phyloP scores from a whole-genome alignment of 129 eudicot genomes.

The Glebionis coronaria region DNA sequence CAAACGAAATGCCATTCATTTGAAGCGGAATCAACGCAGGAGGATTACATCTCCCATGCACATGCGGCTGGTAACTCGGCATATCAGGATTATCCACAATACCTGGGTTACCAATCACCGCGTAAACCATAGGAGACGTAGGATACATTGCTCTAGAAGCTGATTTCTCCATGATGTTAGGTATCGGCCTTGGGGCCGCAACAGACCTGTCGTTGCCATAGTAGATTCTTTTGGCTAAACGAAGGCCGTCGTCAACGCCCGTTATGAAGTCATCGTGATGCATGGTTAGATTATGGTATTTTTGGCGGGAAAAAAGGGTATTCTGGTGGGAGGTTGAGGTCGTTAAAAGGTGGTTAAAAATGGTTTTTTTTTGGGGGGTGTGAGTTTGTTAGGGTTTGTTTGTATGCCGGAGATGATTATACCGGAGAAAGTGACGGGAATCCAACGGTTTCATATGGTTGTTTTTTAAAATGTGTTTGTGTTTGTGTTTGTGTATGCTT shows the following conservation, averaged over 20 bases:
- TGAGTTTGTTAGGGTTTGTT: background rate
- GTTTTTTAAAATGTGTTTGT: conserved; percentile 6
- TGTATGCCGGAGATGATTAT: conserved; percentile 14
- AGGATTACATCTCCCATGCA: conserved; percentile 78
- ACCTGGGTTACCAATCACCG: conserved; percentile 61
- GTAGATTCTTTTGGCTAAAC: conserved; percentile 73
- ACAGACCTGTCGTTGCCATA: conserved; percentile 80
- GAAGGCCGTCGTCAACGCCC: conserved; percentile 78
- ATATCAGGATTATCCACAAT: conserved; percentile 87
- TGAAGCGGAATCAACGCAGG: conserved; percentile 91
- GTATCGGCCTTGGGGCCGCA: conserved; percentile 57
- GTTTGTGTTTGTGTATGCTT: background rate
- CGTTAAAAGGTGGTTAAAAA: conserved; percentile 2
- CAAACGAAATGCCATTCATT: conserved; percentile 61
- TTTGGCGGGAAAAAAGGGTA: conserved; percentile 18
- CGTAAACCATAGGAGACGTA: conserved; percentile 77
- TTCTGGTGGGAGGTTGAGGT: conserved; percentile 36
- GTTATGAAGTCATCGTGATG: conserved; percentile 45
- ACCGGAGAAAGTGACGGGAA: conserved; percentile 41
- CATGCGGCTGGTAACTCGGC: conserved; percentile 97
- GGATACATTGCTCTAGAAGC: conserved; percentile 40
- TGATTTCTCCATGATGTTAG: conserved; percentile 50
- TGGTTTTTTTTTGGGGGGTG: background rate
- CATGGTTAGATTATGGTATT: conserved; percentile 26
- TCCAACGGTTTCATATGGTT: conserved; percentile 22